Base-by-base conservation (phyloP, 2,329 filamentous ascomycete species). In the Xylaria sp. region DNA sequence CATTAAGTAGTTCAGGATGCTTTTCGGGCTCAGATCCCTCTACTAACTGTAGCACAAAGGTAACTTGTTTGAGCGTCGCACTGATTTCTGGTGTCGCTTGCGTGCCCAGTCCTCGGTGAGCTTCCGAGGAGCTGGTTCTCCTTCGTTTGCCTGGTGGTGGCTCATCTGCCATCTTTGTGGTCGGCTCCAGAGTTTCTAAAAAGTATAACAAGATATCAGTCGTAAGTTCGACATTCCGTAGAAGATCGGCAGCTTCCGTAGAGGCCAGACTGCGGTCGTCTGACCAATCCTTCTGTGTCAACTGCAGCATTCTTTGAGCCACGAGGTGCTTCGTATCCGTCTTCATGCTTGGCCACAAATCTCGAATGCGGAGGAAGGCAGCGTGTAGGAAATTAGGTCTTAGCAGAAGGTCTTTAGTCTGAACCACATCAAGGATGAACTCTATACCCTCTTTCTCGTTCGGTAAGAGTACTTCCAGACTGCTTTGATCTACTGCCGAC, bases 11-110 rank as follows among this genome's bases (percentile, higher is more conserved):
- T 75, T 93, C 88, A 0, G 92, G 89, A 77, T 97, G 92, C 34
- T 88, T 86, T 64, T 89, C 90, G 0, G 93, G 91, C 53, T 89
- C 87, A 2, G 94, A 95, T 57, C 88, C 89, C 76, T 98, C 94
- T 18, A 98, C 88, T 30, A 98, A 82, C 78, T 98, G 94, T 43
- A 98, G 84, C 12, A 97, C 92, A 76, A 97, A 90, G 0, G 94
- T 97, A 63, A 95, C 87, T 73, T 91, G 91, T 73, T 89, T 89
- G 70, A 97, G 85, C 7, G 90, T 86, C 56, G 86, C 85, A 71
- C 87, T 88, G 34, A 94, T 80, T 75, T 93, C 89, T 7, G 87
- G 84, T 39, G 89, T 88, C 64, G 90, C 86, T 70, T 90, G 88
- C 15, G 86, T 83, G 41, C 87, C 85, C 62, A 89, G 83, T 55